A percentile compares a stretch with the other conserved stretches of the same genome.
Conservation (phyloP, 176 grass and related monocot species). For the Raddia distichophylla region DNA sequence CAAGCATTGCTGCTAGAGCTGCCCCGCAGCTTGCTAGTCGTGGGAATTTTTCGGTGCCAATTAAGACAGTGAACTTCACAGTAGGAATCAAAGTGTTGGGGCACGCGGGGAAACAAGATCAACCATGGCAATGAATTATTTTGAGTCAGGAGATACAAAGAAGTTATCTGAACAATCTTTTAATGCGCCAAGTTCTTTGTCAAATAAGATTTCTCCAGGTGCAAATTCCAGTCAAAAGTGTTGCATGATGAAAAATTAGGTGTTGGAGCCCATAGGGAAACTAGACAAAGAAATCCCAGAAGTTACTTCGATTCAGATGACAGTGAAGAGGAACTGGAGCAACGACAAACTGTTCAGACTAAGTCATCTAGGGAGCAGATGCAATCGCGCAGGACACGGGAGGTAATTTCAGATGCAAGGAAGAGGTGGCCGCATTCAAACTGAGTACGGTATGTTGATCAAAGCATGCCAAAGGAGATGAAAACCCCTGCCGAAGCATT, state of each 20-base stretch:
- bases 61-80: constrained; percentile 31
- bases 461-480: constrained; percentile 32
- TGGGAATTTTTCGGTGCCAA: constrained; percentile 47
- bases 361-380: constrained; percentile 51
- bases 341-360: constrained; percentile 19
- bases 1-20: constrained; percentile 91
- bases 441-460: constrained; percentile 18
- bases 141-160: constrained; percentile 34
- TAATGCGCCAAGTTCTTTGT: constrained; percentile 8
- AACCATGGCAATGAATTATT: constrained; percentile 42
- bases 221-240: constrained; percentile 34
- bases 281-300: constrained; percentile 38
- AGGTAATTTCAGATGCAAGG: constrained; percentile 48
- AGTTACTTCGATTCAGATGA: constrained; percentile 55
- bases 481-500: constrained; percentile 17
- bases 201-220: constrained; percentile 35
- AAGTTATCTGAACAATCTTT: constrained; percentile 36
- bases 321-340: constrained; percentile 46
- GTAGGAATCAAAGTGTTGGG: constrained; percentile 32
- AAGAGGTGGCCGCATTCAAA: constrained; percentile 28
- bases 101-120: constrained; percentile 43
- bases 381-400: constrained; percentile 61
- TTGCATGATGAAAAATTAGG: constrained; percentile 32
- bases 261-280: constrained; percentile 32
- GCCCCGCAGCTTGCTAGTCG: constrained; percentile 87